Conservation (phyloP, 805 yeast species). For the Yarrowia sp. region DNA sequence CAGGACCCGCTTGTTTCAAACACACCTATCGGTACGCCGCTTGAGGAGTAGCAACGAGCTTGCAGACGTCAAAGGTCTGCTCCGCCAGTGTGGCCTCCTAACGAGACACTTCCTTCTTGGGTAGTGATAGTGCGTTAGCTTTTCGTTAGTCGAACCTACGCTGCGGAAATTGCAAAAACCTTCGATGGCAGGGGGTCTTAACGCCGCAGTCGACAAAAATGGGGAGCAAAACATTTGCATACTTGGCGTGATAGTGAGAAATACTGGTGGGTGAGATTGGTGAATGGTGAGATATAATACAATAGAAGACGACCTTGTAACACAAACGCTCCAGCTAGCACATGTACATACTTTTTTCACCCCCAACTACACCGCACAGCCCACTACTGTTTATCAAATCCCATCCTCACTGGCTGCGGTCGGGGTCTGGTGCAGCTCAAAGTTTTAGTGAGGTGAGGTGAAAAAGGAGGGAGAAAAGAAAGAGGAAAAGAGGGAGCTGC, state of each 20-base stretch:
- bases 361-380: no score
- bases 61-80: not conserved
- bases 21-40: not conserved
- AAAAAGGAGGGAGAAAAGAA: not conserved
- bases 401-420: not conserved
- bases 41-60: not conserved
- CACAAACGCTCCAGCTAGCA: no score
- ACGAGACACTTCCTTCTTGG: slow-evolving; percentile 15
- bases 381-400: no score
- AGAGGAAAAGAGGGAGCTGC: not conserved
- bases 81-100: not conserved
- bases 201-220: not conserved
- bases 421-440: slow-evolving; percentile 18
- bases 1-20: no score
- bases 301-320: no score
- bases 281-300: no score
- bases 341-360: no score
- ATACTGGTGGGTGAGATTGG: no score
- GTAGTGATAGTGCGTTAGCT: slow-evolving; percentile 15
- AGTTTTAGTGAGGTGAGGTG: not conserved
- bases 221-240: slow-evolving; percentile 6
- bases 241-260: no score
- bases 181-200: slow-evolving; percentile 25
- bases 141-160: slow-evolving; percentile 20
- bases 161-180: slow-evolving; percentile 34